Evolutionary conservation across 2,329 filamentous ascomycete species (phyloP), one percentile per base, ranked within the genome.

Genomic region (Aspergillus ochraceus): DNA sequence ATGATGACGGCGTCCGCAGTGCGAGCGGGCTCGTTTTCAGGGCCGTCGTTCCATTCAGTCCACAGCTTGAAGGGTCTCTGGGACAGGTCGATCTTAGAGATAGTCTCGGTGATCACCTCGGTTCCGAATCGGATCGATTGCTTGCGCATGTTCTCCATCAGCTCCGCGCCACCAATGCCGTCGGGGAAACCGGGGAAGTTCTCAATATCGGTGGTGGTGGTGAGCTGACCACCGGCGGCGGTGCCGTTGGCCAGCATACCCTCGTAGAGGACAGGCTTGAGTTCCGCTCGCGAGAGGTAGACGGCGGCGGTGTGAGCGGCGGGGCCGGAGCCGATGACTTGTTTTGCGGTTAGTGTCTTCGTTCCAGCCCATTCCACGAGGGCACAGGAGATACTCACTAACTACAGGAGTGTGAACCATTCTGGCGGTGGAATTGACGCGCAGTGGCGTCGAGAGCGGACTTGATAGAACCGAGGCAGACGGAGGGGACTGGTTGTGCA

Each of bases 201-300:
- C 83, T 99, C 95, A 61, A 99, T 88, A 68, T 99, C 96, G 71
- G 96, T 98, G 57, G 95, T 99, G 26, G 96, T 99, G 57, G 96
- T 99, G 68, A 99, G 85, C 84, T 99, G 95, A 59, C 95, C 95
- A 68, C 95, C 95, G 49, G 95, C 92, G 6, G 95, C 95, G 71
- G 96, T 96, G 72, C 94, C 95, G 74, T 97, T 95, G 70, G 95
- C 95, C 77, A 99, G 88, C 85, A 99, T 97, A 69, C 95, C 95
- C 81, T 99, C 95, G 76, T 98, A 99, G 68, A 99, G 84, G 64
- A 97, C 90, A 64, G 95, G 95, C 79, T 96, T 91, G 75, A 99
- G 81, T 77, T 99, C 94, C 62, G 95, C 95, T 75, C 95, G 90
- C 52, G 93, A 90, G 71, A 97, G 89, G 80, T 99, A 99, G 76